Percentiles rank a stretch among this genome's conserved stretches.
Conservation (phyloP, 257 asterid genomes). For the Phtheirospermum japonicum region DNA sequence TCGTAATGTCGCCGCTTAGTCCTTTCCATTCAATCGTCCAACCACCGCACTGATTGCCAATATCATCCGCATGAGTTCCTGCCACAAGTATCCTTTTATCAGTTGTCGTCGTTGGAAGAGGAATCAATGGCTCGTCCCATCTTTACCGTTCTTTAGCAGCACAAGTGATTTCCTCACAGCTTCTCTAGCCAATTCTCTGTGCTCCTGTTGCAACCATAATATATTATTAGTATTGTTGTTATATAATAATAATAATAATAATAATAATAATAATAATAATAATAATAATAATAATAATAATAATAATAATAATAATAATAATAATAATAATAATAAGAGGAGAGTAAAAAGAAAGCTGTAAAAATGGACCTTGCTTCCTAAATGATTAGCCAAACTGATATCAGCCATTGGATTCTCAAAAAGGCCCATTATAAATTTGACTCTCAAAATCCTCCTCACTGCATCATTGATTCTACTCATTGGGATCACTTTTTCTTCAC, state of each 20-base stretch:
- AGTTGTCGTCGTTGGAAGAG: conserved; percentile 39
- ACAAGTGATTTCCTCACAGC: conserved; percentile 80
- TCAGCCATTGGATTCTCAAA: conserved; percentile 68
- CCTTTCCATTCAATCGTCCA: conserved; percentile 68
- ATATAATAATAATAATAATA: too few relatives aligned
- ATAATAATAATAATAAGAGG: too few relatives aligned
- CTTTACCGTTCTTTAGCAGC: conserved; percentile 62
- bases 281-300: too few relatives aligned
- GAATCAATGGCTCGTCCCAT: conserved; percentile 42
- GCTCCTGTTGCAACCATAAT: conserved; percentile 39
- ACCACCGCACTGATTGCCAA: conserved; percentile 70
- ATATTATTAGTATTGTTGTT: neutral
- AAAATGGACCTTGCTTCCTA: conserved; percentile 44
- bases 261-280: too few relatives aligned
- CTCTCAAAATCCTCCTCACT: conserved; percentile 57
- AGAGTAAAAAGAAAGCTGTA: neutral
- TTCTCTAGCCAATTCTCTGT: conserved; percentile 73
- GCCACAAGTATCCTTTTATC: conserved; percentile 44
- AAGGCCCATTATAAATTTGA: conserved; percentile 58
- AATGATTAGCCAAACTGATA: conserved; percentile 34
- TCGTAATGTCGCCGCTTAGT: conserved; percentile 38
- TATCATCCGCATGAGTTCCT: conserved; percentile 52
- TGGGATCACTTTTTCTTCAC: conserved; percentile 49
- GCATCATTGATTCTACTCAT: conserved; percentile 67
- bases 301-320: too few relatives aligned